Evolutionary conservation across 108 stramenopile species (phyloP).

Genomic region (Pelagomonas calceolata): DNA sequence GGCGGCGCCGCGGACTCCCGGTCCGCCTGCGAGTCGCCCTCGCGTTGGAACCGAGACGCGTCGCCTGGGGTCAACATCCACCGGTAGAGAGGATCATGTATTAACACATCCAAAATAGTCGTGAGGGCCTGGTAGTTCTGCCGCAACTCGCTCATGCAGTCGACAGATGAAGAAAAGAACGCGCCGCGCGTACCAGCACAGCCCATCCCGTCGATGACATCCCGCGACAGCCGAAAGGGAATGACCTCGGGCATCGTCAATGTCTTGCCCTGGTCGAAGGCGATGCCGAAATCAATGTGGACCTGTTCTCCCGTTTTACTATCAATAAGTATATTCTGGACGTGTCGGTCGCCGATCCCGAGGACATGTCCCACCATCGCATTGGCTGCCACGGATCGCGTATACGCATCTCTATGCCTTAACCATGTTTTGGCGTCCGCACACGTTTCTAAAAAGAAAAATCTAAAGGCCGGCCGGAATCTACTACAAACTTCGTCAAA

Average conservation of each 20-base stretch:
- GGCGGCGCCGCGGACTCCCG: background rate
- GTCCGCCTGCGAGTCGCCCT: conserved; percentile 22
- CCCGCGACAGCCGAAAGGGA: conserved; percentile 91
- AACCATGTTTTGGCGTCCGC: conserved; percentile 68
- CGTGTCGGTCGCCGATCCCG: conserved; percentile 95
- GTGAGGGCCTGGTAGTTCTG: conserved; percentile 62
- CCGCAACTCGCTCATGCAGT: conserved; percentile 63
- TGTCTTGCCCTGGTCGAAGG: conserved; percentile 95
- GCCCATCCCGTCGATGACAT: conserved; percentile 93
- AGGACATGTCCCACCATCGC: conserved; percentile 93
- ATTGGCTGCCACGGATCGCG: conserved; percentile 79
- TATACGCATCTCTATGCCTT: conserved; percentile 69
- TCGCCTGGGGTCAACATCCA: conserved; percentile 73
- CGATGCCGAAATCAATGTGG: conserved; percentile 97
- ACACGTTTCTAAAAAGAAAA: conserved; percentile 89
- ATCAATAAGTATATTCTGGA: conserved; percentile 86
- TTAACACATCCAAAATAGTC: conserved; percentile 83
- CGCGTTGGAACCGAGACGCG: conserved; percentile 31
- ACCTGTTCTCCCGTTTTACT: conserved; percentile 78
- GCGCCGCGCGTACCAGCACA: conserved; percentile 66
- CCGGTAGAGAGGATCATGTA: conserved; percentile 84
- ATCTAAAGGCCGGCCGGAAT: conserved; percentile 81
- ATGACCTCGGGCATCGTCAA: conserved; percentile 78
- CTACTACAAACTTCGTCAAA: conserved; percentile 54
- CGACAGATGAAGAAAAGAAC: conserved; percentile 64